Evolutionary conservation across 441 rosid genomes (phyloP), one percentile per base, ranked within the genome.

Genomic region (Hura crepitans): DNA sequence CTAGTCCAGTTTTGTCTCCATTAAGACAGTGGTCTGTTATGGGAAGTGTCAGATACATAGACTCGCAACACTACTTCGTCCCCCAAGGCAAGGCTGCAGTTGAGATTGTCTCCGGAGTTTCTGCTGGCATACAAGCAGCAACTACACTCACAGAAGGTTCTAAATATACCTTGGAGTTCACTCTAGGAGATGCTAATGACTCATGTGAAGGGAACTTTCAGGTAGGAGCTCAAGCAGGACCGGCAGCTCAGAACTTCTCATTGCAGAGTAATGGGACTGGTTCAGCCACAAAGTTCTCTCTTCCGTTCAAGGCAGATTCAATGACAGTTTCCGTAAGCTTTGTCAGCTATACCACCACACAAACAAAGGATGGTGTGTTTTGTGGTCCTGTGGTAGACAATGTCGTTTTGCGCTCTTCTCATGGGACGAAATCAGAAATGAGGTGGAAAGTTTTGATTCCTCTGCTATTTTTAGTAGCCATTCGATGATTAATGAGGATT

Each of bases 11-110:
- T 72, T 85, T 80, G 30, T 89, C 90, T 39, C 66, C 91, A 50
- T 65, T 85, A 71, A 69, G 62, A 63, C 77, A 81, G 37, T 85
- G 90, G 86, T 70, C 87, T 28, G 73, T 89, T 25, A 63, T 74
- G 50, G 90, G 89, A 70, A 84, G 81, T 33, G 77, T 85, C 74
- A 84, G 76, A 80, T 87, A 87, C 76, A 82, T 85, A 56, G 82
- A 82, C 77, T 80, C 92, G 31, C 72, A 81, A 37, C 83, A 84
- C 66, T 82, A 75, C 82, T 78, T 55, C 63, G 87, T 89, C 31
- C 89, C 85, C 15, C 67, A 69, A 62, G 95, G 95, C 72, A 83
- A 81, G 71, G 81, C 90, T 61, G 90, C 88, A 6, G 9, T 89
- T 54, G 92, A 85, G 75, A 66, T 85, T 28, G 72, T 89, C 37